phyloP scores from a whole-genome alignment of 768 basidiomycete species.

The Psilocybe sp. region DNA sequence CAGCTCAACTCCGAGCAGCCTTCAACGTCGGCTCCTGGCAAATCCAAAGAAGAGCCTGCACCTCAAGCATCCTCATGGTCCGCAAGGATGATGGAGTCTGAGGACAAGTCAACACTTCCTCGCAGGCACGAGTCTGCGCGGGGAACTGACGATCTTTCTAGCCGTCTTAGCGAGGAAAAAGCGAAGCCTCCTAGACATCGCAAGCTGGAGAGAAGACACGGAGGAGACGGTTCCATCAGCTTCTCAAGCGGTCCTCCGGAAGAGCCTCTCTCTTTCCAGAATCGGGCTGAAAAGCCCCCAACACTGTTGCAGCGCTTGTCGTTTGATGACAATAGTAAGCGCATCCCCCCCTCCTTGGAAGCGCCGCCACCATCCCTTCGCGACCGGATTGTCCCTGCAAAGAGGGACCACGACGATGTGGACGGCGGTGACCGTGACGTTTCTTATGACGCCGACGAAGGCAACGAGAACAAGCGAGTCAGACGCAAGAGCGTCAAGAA shows the following conservation, averaged over 20 bases:
- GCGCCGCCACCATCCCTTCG: constrained; percentile 27
- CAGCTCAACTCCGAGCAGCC: too few species aligned
- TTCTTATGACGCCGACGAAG: constrained; percentile 27
- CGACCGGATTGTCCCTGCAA: constrained; percentile 38
- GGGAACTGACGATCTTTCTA: constrained; percentile 5
- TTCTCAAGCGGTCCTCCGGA: background rate
- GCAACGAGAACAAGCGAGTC: constrained; percentile 25
- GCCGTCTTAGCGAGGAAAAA: constrained; percentile 11
- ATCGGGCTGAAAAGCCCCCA: constrained; percentile 11
- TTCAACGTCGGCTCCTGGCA: too few species aligned
- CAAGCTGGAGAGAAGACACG: constrained; percentile 2
- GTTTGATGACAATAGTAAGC: constrained; percentile 16
- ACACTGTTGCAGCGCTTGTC: constrained; percentile 35
- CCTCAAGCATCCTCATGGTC: too few species aligned
- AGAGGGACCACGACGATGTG: constrained; percentile 38
- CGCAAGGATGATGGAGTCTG: too few species aligned
- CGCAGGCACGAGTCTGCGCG: background rate
- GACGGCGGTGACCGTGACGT: constrained; percentile 8
- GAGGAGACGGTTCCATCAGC: background rate
- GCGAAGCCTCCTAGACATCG: constrained; percentile 12
- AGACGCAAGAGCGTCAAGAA: constrained; percentile 26
- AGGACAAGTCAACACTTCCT: background rate
- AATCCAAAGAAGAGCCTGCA: too few species aligned
- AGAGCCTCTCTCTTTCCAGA: constrained; percentile 7
- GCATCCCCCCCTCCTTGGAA: constrained; percentile 4